Conservation (phyloP, 768 basidiomycete genomes). For the Mycena capillaripes region DNA sequence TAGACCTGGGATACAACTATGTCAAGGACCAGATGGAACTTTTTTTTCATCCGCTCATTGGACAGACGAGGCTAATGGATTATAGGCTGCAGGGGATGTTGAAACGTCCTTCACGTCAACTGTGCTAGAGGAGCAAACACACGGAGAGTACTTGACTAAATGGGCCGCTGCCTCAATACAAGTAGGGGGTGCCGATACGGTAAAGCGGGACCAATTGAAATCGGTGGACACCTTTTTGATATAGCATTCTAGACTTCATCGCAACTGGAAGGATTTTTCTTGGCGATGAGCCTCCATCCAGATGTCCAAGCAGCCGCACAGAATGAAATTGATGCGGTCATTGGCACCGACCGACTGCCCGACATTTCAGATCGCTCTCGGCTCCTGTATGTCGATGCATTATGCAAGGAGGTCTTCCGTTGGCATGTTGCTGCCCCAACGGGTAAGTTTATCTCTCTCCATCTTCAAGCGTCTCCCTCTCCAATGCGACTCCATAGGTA, state of each 20-base stretch:
- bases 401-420: neutral
- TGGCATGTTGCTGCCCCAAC: neutral
- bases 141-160: constrained; percentile 24
- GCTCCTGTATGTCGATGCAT: neutral
- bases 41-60: neutral
- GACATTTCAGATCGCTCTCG: neutral
- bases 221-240: neutral
- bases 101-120: constrained; percentile 23
- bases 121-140: constrained; percentile 8
- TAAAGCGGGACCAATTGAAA: neutral
- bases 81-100: neutral
- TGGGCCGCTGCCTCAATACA: constrained; percentile 19
- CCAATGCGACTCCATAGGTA: neutral
- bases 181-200: constrained; percentile 24
- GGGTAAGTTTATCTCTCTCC: neutral
- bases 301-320: constrained; percentile 47
- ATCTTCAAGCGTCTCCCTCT: neutral
- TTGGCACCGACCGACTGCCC: neutral
- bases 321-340: neutral
- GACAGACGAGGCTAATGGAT: too few relatives aligned
- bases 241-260: neutral
- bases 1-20: neutral
- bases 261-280: neutral
- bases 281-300: neutral
- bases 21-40: constrained; percentile 4